phyloP scores from a whole-genome alignment of 1,284 basidiomycete genomes.

The Cutaneotrichosporon mucoides region DNA sequence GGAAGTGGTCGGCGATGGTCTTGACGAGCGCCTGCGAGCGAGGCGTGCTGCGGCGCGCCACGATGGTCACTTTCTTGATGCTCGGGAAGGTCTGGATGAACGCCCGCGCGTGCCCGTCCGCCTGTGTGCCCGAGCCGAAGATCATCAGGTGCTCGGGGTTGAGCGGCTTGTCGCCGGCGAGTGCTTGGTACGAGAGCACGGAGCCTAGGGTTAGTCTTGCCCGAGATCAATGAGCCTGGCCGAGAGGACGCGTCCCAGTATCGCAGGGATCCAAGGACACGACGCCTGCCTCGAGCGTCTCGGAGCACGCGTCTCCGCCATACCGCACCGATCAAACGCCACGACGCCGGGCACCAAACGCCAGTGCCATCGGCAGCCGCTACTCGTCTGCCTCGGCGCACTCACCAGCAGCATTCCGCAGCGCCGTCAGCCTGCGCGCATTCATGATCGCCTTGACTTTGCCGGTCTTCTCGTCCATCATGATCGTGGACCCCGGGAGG shows the following conservation, averaged over 20 bases:
- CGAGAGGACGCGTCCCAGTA: no score
- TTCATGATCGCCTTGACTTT: slow-evolving; percentile 68
- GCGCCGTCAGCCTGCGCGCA: slow-evolving; percentile 66
- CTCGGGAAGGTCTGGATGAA: slow-evolving; percentile 60
- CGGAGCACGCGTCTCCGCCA: no score
- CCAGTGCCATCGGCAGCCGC: no score
- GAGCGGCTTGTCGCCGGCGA: slow-evolving; percentile 37
- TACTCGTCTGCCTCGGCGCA: slow-evolving; percentile 4
- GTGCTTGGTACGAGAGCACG: slow-evolving; percentile 60
- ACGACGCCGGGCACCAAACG: no score
- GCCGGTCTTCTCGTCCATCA: slow-evolving; percentile 68
- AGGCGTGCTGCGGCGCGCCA: slow-evolving; percentile 60
- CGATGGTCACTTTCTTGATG: slow-evolving; percentile 57
- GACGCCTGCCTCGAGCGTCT: no score
- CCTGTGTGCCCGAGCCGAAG: slow-evolving; percentile 66
- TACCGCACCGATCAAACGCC: no score
- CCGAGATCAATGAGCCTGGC: no score
- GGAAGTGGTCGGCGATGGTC: slow-evolving; percentile 51
- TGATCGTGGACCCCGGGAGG: slow-evolving; percentile 68
- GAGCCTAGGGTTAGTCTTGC: slow-evolving; percentile 56
- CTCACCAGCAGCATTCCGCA: slow-evolving; percentile 73
- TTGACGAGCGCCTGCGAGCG: slow-evolving; percentile 54
- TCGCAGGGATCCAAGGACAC: no score
- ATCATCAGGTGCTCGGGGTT: slow-evolving; percentile 57
- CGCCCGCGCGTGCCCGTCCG: slow-evolving; percentile 64